Base-by-base conservation (phyloP, 83 land plant species). In the Thuja plicata region DNA sequence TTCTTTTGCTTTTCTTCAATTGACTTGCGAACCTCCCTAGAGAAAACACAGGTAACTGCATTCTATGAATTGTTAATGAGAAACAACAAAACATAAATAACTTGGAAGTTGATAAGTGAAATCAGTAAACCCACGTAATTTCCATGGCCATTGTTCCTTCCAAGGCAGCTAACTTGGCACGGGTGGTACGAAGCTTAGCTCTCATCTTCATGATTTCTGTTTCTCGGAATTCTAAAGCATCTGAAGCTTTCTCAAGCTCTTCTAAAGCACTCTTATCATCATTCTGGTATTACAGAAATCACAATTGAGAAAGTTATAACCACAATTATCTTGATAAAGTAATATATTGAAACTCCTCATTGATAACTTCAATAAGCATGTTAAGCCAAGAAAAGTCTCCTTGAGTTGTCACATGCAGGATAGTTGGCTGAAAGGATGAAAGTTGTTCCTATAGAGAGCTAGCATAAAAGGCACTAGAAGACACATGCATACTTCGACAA, bases 101-200 rank as follows among this genome's bases (percentile, higher is more conserved):
- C 13, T 27, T 46, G 34, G 48, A 27, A 82, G 85, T 83, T 83
- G n/a, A 11, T 46, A 4, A 3, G 32, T 46, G 32, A 48, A 27
- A 83, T n/a, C n/a, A 55, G 54, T 83, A 76, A 17, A 40, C 92
- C 66, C 91, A 96, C 98, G 91, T 91, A 41, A 91, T 90, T 88
- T 92, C 91, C 50, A 94, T 76, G 12, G 97, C 90, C 93, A 95
- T 90, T 87, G 94, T 94, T 19, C 96, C 98, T 89, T 95, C 97
- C 83, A 94, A 30, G 32, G 93, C 93, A 66, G 94, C 88, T 71
- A 95, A 86, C 88, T 92, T 92, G 50, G 95, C 97, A 34, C 95
- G 95, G 27, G 91, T 90, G 84, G 94, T 90, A 15, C 98, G 91
- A 19, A 96, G 87, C 73, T 87, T 89, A 55, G 88, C 92, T 87